Base-by-base conservation (phyloP, 2,329 filamentous ascomycete genomes). In the Fusarium austroafricanum region DNA sequence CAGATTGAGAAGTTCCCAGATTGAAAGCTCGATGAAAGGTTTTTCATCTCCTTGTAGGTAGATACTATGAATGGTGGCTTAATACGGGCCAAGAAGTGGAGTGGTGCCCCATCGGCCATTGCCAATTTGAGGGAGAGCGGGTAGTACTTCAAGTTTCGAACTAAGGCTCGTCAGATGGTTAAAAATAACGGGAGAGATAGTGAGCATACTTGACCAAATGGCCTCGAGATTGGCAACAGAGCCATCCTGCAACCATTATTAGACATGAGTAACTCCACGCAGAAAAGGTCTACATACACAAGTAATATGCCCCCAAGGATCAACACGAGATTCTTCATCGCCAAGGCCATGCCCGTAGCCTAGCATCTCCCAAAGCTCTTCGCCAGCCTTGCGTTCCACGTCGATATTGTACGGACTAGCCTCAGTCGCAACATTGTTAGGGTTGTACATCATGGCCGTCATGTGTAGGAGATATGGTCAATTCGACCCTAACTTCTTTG, bases 131-230 rank as follows among this genome's bases (percentile, higher is more conserved):
- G 51, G 1, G 50, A 54, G 1, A 54, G 21, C 0, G 51, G 51
- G 21, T 54, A 54, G 5, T 46, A 54, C 29, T 54, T 54, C 15
- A 54, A 40, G 21, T 46, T 54, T 28, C 51, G 51, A 35, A 54
- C 51, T 54, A 0, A 0, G n/a, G 6, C 12, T 0, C 1, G 26
- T 44, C 1, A 52, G 37, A 31, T 0, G 15, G 0, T 11, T 1
- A 11, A 15, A n/a, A 15, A 6, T 0, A 3, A 6, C 9, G 3
- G 0, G 20, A 4, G 1, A 2, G 17, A 8, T 10, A 2, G 2
- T 17, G 5, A 1, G 28, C 40, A 12, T 21, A 54, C 39, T 54
- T 0, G 40, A 40, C 51, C 51, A 54, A 0, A 46, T 54, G 0
- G 51, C 40, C 0, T 54, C 51, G 4, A 54, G 51, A 28, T 54